Conservation (phyloP, 2,329 filamentous ascomycete genomes). For the Colletotrichum tamarilloi region DNA sequence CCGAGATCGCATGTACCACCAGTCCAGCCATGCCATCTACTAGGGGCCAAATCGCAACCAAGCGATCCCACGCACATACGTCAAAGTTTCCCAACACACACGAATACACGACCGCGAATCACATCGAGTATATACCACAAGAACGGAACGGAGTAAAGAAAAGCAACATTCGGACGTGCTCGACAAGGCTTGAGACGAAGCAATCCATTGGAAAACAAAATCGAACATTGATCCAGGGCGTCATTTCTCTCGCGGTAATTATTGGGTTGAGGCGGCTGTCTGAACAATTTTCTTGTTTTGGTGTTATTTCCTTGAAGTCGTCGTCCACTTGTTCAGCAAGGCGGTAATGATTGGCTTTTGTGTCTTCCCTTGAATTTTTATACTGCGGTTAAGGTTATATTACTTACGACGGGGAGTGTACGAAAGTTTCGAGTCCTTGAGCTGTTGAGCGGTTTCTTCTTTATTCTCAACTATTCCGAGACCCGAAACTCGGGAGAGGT, state of each 20-base stretch:
- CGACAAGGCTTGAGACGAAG: background rate
- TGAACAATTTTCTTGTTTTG: slow-evolving; percentile 10
- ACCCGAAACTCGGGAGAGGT: background rate
- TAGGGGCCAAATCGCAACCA: background rate
- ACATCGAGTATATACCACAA: background rate
- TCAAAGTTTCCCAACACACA: background rate
- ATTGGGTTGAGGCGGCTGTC: slow-evolving; percentile 14
- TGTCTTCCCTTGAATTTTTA: slow-evolving; percentile 7
- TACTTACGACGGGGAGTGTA: slow-evolving; percentile 28
- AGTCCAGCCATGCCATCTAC: slow-evolving; percentile 24
- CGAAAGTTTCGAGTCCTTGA: slow-evolving; percentile 1
- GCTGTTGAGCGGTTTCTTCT: slow-evolving; percentile 25
- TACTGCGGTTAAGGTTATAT: slow-evolving; percentile 4
- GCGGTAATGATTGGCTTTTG: background rate
- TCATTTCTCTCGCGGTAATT: slow-evolving; percentile 22
- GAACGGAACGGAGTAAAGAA: slow-evolving; percentile 25
- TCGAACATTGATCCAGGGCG: background rate
- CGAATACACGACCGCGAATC: slow-evolving; percentile 21
- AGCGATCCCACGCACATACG: background rate
- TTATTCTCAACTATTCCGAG: background rate
- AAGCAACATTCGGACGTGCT: background rate
- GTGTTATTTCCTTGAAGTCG: background rate
- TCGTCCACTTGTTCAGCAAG: background rate
- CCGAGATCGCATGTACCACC: slow-evolving; percentile 31
- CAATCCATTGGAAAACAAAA: slow-evolving; percentile 1